Conservation (phyloP, 805 yeast species). For the Saturnispora bothae region DNA sequence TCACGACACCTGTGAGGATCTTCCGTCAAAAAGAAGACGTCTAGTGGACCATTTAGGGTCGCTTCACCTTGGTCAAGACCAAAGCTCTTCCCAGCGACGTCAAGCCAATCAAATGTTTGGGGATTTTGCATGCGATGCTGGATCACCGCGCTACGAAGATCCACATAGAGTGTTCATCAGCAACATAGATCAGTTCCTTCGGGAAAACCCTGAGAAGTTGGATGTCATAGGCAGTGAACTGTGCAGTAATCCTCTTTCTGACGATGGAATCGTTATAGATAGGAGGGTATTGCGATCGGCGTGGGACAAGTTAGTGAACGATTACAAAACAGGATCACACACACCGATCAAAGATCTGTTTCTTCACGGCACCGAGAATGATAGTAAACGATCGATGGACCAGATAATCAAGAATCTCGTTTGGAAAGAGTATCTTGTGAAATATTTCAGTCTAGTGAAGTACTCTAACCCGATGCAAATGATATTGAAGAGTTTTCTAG, state of each 20-base stretch:
- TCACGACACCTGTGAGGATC: slow-evolving; percentile 3
- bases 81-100: neutral
- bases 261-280: slow-evolving; percentile 12
- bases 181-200: slow-evolving; percentile 17
- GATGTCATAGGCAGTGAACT: slow-evolving; percentile 12
- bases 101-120: neutral
- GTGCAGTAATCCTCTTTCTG: slow-evolving; percentile 1
- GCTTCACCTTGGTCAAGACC: slow-evolving; percentile 1
- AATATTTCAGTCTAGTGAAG: slow-evolving; percentile 14
- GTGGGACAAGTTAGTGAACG: slow-evolving; percentile 9
- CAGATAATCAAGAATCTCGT: slow-evolving; percentile 10
- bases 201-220: slow-evolving; percentile 16
- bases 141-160: slow-evolving; percentile 2
- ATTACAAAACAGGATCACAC: slow-evolving; percentile 4
- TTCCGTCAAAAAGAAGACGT: slow-evolving; percentile 1
- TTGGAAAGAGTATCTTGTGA: slow-evolving; percentile 13
- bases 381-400: too few relatives aligned
- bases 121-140: neutral
- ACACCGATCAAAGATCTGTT: neutral
- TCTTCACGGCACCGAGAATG: neutral
- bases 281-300: slow-evolving; percentile 10
- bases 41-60: slow-evolving; percentile 5
- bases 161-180: slow-evolving; percentile 13
- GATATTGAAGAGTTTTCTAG: slow-evolving; percentile 11
- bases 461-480: slow-evolving; percentile 14